Base-by-base conservation (phyloP, 2,329 filamentous ascomycete species). In the Sporothrix phasma region DNA sequence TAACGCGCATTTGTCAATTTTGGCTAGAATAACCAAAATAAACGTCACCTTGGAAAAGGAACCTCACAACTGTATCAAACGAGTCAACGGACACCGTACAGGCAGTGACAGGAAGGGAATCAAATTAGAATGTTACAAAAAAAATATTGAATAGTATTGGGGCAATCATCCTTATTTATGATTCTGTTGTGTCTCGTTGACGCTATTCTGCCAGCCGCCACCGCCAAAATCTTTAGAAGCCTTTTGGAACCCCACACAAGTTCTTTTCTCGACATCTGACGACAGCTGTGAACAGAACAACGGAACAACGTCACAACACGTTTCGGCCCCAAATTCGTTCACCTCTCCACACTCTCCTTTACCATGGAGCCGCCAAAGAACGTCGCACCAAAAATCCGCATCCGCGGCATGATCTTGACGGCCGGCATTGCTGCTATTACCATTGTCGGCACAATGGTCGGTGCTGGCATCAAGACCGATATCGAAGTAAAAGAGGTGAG, bases 401-500 rank as follows among this genome's bases (percentile, higher is more conserved):
- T 66, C 26, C 68, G 68, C 58, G 67, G 66, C 63, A 62, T 66
- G 63, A 67, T 67, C 64, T 37, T 68, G 22, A 68, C 67, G 3
- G 69, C 65, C 26, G 68, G 67, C 39, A 70, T 74, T 8, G 69
- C 72, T 11, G 70, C 70, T 62, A 68, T 73, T 53, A 72, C 70
- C 39, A 68, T 72, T 45, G 69, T 69, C 2, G 74, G 74, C 61
- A 70, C 70, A 5, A 66, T 73, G 26, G 73, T 71, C 64, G 74
- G 74, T 41, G 74, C 74, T 4, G 69, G 70, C 3, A 68, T 76
- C 46, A 75, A 75, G 69, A 68, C 67, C 39, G 69, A 69, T 46
- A 65, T 69, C 15, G 70, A 75, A 62, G 65, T 61, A 3, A 65
- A 63, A 17, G 34, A 66, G 63, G 67, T 66, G n/a, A 8, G 63